Evolutionary conservation across 345 rosid species (phyloP).

Genomic region (Aegle marmelos): DNA sequence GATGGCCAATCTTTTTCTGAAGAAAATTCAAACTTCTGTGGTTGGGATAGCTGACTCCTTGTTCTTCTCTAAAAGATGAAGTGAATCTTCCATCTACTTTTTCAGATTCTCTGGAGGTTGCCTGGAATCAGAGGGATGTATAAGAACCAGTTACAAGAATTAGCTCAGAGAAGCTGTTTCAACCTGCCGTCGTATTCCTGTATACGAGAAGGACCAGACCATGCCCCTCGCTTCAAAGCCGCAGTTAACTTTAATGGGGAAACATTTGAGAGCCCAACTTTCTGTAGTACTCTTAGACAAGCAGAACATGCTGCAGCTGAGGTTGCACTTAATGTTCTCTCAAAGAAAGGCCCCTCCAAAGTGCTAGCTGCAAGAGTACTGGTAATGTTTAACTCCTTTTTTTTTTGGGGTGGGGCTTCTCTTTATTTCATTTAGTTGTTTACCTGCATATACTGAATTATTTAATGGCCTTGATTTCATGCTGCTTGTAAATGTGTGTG

Average conservation of each 20-base stretch:
- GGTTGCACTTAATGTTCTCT: constrained; percentile 40
- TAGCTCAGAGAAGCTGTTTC: constrained; percentile 52
- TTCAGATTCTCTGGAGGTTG: constrained; percentile 7
- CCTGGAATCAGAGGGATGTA: constrained; percentile 30
- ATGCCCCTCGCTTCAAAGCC: constrained; percentile 49
- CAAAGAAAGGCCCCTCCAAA: constrained; percentile 41
- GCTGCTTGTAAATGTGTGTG: not conserved
- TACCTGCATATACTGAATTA: not conserved
- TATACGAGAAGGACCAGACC: constrained; percentile 46
- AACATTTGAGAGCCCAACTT: constrained; percentile 40
- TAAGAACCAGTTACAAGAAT: constrained; percentile 48
- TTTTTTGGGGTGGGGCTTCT: not conserved
- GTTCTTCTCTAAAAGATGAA: not conserved
- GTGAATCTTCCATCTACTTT: not conserved
- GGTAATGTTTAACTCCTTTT: constrained; percentile 12
- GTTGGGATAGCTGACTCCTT: not conserved
- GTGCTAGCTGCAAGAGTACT: constrained; percentile 37
- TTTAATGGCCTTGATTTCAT: constrained; percentile 1
- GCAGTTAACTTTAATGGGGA: constrained; percentile 47
- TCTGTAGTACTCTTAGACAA: constrained; percentile 44
- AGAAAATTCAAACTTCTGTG: not conserved
- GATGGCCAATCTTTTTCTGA: not conserved
- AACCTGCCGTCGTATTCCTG: constrained; percentile 46
- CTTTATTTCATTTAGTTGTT: not conserved
- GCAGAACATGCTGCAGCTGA: constrained; percentile 55